These are phyloP conservation scores for Apodospora peruviana DNA, from an alignment of 495 filamentous ascomycete genomes.

Conservation along the genomic window DNA sequence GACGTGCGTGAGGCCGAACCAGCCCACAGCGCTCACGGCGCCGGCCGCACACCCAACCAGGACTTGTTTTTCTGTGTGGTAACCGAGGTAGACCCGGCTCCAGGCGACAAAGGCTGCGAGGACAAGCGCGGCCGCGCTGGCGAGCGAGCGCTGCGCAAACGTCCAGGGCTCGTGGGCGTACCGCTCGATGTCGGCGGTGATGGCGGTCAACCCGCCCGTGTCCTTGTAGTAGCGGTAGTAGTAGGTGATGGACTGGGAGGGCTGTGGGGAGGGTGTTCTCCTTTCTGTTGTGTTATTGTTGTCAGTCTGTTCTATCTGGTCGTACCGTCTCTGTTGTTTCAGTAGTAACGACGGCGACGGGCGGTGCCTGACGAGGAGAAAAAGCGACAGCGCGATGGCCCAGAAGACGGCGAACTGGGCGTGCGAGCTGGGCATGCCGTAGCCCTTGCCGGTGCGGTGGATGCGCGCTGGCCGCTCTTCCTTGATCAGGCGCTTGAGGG, in stretches of 20 bases:
- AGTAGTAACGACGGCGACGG: slow-evolving; percentile 25
- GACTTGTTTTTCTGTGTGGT: slow-evolving; percentile 88
- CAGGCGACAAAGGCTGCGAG: slow-evolving; percentile 66
- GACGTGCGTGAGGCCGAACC: slow-evolving; percentile 68
- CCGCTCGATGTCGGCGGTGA: slow-evolving; percentile 19
- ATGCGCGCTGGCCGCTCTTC: slow-evolving; percentile 75
- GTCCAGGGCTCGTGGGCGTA: slow-evolving; percentile 45
- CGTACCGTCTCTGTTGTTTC: background rate
- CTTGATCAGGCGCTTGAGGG: slow-evolving; percentile 82
- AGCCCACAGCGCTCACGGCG: slow-evolving; percentile 60
- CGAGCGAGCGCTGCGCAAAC: slow-evolving; percentile 50
- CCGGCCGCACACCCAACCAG: slow-evolving; percentile 72
- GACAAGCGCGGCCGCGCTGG: slow-evolving; percentile 51
- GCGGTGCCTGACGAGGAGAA: slow-evolving; percentile 71
- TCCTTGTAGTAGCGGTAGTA: background rate
- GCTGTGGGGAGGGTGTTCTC: background rate
- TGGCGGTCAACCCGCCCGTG: background rate
- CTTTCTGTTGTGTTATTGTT: background rate
- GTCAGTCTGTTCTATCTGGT: background rate
- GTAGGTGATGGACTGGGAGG: background rate
- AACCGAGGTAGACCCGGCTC: slow-evolving; percentile 84
- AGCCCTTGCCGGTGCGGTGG: slow-evolving; percentile 79
- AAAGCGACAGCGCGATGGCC: slow-evolving; percentile 72
- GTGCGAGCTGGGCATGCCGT: slow-evolving; percentile 98
- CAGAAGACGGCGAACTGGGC: slow-evolving; percentile 93